Evolutionary conservation across 2,329 filamentous ascomycete genomes (phyloP).

Genomic region (Raffaelea arxii): DNA sequence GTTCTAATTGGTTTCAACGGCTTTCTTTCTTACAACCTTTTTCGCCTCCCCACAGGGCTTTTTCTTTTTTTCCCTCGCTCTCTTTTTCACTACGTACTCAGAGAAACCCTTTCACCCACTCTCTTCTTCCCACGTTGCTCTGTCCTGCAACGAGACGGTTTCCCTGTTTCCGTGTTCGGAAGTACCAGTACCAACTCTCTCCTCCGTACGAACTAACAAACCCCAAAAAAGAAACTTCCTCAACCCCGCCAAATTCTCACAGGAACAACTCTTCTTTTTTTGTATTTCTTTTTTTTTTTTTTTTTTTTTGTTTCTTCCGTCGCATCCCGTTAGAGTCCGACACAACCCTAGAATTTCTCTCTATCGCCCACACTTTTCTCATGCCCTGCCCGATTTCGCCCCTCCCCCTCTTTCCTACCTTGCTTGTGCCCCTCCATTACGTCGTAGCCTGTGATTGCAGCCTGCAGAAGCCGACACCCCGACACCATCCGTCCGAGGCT

Average conservation of each 20-base stretch:
- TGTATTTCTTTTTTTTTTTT: too few species aligned
- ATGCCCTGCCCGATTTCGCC: too few species aligned
- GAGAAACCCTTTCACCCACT: conserved; percentile 21
- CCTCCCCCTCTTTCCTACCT: neutral
- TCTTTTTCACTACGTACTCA: conserved; percentile 28
- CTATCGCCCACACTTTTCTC: neutral
- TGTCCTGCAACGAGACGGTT: conserved; percentile 19
- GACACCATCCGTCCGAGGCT: too few species aligned
- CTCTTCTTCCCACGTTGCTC: conserved; percentile 28
- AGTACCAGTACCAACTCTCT: too few species aligned
- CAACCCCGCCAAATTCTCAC: too few species aligned
- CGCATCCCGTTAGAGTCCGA: conserved; percentile 3
- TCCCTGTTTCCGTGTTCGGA: too few species aligned
- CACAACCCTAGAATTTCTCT: neutral
- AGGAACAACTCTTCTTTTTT: too few species aligned
- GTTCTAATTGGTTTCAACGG: conserved; percentile 8
- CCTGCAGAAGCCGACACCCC: too few species aligned
- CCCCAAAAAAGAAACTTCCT: too few species aligned
- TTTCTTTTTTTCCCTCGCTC: conserved; percentile 20
- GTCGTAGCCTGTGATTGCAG: neutral
- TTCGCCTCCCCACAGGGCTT: too few species aligned
- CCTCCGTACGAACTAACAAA: too few species aligned
- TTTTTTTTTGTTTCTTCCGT: neutral
- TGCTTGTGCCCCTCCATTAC: neutral
- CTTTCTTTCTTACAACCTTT: neutral